Evolutionary conservation across 164 flowering plant species (phyloP), one percentile per base, ranked within the genome.

Genomic region (Warburgia ugandensis): DNA sequence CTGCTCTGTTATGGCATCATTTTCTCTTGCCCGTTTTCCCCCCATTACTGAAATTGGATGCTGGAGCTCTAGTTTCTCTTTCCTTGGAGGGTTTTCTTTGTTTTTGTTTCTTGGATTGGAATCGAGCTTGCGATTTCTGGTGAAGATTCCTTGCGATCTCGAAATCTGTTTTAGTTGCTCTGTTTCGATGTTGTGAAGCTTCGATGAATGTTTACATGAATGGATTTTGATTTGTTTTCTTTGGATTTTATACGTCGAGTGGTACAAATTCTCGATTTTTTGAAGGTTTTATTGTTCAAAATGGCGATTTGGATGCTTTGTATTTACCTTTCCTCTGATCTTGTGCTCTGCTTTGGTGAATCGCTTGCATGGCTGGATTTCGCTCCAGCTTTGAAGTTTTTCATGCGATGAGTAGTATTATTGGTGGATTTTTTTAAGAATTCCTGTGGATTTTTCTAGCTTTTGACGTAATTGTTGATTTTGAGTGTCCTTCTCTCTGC

Each of bases 1-100:
- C 5, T 10, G 47, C 20, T 29, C 23, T 6, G 21, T 10, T 19
- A 36, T 56, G n/a, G 3, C 71, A 58, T 38, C 55, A 0, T 13
- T 47, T 38, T 29, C 22, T 19, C 20, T 21, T 21, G 16, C 27
- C 20, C 36, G 25, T 12, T 25, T 36, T 17, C 32, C 10, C 12
- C 1, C 16, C 29, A 21, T 23, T 23, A 39, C 38, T 33, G 50
- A 54, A 32, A 29, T 57, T 66, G 58, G 46, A 68, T 73, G 73
- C 37, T 61, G 28, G 56, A 41, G 30, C 26, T 45, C 64, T 59
- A 45, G 14, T 48, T 50, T 53, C 43, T 20, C 31, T 3, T 21
- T 47, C 46, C 17, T 33, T 54, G 16, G 57, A 50, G 51, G 29
- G 33, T 10, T 25, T 43, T 45, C 39, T 11, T 9, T 39, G 6